Base-by-base conservation (phyloP, 805 yeast species). In the Saccharomycopsis fibuligera region DNA sequence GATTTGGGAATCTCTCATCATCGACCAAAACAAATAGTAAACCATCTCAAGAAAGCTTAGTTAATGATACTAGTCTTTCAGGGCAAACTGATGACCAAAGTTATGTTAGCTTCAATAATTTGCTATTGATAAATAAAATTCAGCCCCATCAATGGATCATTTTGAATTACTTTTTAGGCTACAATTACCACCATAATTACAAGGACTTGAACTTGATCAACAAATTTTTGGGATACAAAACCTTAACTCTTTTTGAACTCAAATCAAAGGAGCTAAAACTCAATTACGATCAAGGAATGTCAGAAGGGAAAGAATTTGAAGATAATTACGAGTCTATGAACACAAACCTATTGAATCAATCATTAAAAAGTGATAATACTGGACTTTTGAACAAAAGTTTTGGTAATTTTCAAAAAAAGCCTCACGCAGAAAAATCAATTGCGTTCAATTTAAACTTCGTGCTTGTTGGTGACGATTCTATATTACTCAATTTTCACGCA, bases 81-180 rank as follows among this genome's bases (percentile, higher is more conserved):
- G 33, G 30, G 17, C 21, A 40, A 5, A 12, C 8, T 12, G 31
- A 8, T 8, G 4, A 14, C 3, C 3, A 43, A 9, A 31, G 27
- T 10, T 47, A 16, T 21, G 45, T 53, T 5, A 23, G 40, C 3
- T 44, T 53, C 35, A 41, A 36, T 35, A 76, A 68, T 50, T 55
- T 77, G 2, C 53, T 70, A 10, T 52, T 79, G 0, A 54, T 77
- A 14, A 66, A 67, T 38, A 61, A 57, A 2, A 54, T 62, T 2
- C 63, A 70, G 29, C 60, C 73, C 0, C 60, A 62, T 36, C 80
- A 76, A 49, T 81, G 86, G 86, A 64, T 78, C 0, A 59, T 66
- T 23, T 53, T 76, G 3, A 64, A 79, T 0, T 73, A 67, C 53
- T 64, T 64, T 44, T 58, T 81, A 19, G 81, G 77, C 0, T 73